Evolutionary conservation across 495 filamentous ascomycete species (phyloP), one percentile per base, ranked within the genome.

Genomic region (Letharia columbiana): DNA sequence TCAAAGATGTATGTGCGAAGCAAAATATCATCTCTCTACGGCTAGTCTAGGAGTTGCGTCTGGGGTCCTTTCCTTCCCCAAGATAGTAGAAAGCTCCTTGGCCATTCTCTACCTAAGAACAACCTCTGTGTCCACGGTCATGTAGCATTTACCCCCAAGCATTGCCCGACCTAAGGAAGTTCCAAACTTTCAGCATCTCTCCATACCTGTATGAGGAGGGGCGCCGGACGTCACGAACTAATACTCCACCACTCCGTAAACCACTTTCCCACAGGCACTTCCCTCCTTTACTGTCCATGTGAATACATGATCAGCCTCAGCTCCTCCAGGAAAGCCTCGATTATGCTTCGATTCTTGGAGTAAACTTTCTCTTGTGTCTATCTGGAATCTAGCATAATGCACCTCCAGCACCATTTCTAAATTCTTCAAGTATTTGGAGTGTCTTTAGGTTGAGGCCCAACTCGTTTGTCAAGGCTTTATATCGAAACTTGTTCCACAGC

Each of bases 401-500:
- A 57, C 20, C 7, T 18, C 17, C 49, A 13, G 11, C 15, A 57
- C 13, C 6, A 8, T 37, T 37, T 37, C 17, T 4, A 18, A 0
- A 20, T 20, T 3, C 33, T 10, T 57, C 54, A 10, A 35, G 13
- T 10, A 6, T 57, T 57, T 37, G 33, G 6, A 1, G 4, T 52
- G 0, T 31, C 28, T 35, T 35, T 18, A 56, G 17, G 54, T 37
- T 37, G 31, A 37, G 33, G 33, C 15, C 54, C 31, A 37, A 4
- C 54, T 37, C n/a, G 35, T 40, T n/a, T 15, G 28, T 79, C 69
- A 83, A 70, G 76, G 74, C 73, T 89, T 90, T 70, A 98, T 91
- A 80, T 98, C 94, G 77, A 98, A 98, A 74, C 94, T 98, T 23
- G 94, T 96, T 33, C 94, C 94, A 79, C 95, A 98, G 1, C 94